Evolutionary conservation across 1,284 basidiomycete genomes (phyloP).

Genomic region (Sporisorium exsertum): DNA sequence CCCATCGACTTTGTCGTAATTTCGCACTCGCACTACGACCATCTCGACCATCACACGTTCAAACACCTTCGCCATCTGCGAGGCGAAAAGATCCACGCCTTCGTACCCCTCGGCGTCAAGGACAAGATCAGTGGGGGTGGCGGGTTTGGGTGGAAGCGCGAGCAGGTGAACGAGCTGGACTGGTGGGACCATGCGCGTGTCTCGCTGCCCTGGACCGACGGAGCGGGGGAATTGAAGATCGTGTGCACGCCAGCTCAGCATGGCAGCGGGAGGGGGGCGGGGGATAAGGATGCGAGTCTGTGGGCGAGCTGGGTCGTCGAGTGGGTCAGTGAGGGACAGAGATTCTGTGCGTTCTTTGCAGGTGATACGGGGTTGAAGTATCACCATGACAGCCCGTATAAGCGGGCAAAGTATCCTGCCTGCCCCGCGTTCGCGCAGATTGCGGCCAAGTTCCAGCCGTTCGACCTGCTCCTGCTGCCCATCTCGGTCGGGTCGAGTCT

Average conservation of each 20-base stretch:
- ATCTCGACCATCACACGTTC: constrained; percentile 62
- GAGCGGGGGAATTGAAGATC: constrained; percentile 25
- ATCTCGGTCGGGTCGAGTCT: constrained; percentile 59
- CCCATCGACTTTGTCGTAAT: constrained; percentile 63
- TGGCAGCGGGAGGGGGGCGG: constrained; percentile 56
- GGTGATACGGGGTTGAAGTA: constrained; percentile 65
- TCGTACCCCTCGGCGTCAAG: constrained; percentile 62
- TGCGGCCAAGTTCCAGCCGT: constrained; percentile 27
- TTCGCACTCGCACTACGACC: constrained; percentile 68
- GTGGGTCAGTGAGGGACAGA: constrained; percentile 1
- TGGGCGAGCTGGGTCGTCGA: constrained; percentile 65
- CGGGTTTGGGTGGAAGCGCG: constrained; percentile 42
- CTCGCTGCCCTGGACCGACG: not conserved
- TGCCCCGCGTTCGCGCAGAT: constrained; percentile 65
- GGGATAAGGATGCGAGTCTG: constrained; percentile 54
- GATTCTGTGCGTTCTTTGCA: constrained; percentile 61
- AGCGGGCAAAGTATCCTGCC: constrained; percentile 43
- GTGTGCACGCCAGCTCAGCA: constrained; percentile 67
- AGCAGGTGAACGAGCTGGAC: constrained; percentile 59
- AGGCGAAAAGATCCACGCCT: constrained; percentile 45
- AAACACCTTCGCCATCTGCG: constrained; percentile 40
- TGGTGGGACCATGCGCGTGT: constrained; percentile 63
- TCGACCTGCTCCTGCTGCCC: constrained; percentile 60
- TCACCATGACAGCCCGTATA: constrained; percentile 40
- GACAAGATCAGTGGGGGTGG: constrained; percentile 45